Percentiles rank a stretch among this genome's conserved stretches.
Evolutionary conservation across 331 rosid species (phyloP).

Genomic region (Acacia pycnantha): DNA sequence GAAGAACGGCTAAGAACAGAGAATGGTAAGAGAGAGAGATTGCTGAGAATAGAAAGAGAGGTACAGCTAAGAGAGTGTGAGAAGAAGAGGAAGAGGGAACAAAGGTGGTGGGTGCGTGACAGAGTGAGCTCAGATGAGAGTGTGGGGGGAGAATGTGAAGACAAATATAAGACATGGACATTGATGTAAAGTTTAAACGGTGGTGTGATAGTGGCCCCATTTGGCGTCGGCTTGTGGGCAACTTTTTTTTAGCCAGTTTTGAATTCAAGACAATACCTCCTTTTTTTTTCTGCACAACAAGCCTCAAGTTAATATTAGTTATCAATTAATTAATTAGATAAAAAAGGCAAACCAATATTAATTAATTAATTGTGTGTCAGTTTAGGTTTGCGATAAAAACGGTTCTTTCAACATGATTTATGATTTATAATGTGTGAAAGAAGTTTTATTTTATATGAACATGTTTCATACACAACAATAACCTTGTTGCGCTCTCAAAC

Average conservation of each 20-base stretch:
- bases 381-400: too few relatives aligned
- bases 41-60: background rate
- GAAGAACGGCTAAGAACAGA: slow-evolving; percentile 27
- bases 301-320: background rate
- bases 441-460: too few relatives aligned
- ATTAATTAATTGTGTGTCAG: too few relatives aligned
- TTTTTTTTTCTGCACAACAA: too few relatives aligned
- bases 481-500: too few relatives aligned
- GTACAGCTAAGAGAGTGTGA: background rate
- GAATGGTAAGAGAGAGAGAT: background rate
- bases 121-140: slow-evolving; percentile 19
- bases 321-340: background rate
- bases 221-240: slow-evolving; percentile 43
- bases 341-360: too few relatives aligned
- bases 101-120: slow-evolving; percentile 4
- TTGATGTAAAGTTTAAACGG: slow-evolving; percentile 39
- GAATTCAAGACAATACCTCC: background rate
- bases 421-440: too few relatives aligned
- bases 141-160: background rate
- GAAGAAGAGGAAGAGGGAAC: background rate
- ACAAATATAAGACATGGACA: slow-evolving; percentile 21
- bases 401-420: too few relatives aligned
- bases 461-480: too few relatives aligned
- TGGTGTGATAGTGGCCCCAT: slow-evolving; percentile 36
- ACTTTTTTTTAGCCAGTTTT: background rate